phyloP scores from a whole-genome alignment of 139 green algal species.

The Chlorella sp. region DNA sequence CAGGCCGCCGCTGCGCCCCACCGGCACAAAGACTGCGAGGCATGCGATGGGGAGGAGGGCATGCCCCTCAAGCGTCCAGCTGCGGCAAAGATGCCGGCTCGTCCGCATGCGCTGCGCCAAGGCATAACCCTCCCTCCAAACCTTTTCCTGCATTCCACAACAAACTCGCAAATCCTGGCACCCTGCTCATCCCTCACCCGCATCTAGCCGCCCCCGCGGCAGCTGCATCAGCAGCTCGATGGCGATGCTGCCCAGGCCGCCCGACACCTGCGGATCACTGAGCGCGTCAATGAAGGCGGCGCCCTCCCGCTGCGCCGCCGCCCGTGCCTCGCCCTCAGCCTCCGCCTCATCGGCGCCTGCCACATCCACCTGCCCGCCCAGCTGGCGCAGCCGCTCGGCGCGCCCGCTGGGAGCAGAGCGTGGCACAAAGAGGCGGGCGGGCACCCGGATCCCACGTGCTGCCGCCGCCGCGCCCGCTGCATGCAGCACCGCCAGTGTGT shows the following conservation, averaged over 20 bases:
- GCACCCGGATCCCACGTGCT: not conserved
- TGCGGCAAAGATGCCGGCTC: too few species aligned
- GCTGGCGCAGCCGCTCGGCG: conserved; percentile 48
- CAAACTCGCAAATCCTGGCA: too few species aligned
- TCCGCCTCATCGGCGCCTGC: conserved; percentile 58
- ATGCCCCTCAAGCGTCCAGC: too few species aligned
- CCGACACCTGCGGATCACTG: conserved; percentile 56
- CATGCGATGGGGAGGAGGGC: too few species aligned
- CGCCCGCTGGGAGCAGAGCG: conserved; percentile 49
- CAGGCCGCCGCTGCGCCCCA: conserved; percentile 72
- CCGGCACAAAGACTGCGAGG: conserved; percentile 64
- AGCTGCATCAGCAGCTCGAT: conserved; percentile 68
- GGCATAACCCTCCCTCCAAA: too few species aligned
- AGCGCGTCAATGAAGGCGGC: too few species aligned
- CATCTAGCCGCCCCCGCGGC: conserved; percentile 34
- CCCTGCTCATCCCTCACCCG: not conserved
- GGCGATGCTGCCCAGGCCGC: conserved; percentile 65
- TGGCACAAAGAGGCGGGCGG: conserved; percentile 61
- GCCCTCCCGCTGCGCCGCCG: conserved; percentile 31
- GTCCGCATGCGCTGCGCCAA: too few species aligned
- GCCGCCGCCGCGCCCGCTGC: conserved; percentile 26
- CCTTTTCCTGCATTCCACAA: too few species aligned
- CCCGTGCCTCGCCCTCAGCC: conserved; percentile 52
- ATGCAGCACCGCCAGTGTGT: conserved; percentile 69
- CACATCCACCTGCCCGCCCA: conserved; percentile 39